Evolutionary conservation across 2,329 filamentous ascomycete species (phyloP).

Genomic region (Didymella arachidicola): DNA sequence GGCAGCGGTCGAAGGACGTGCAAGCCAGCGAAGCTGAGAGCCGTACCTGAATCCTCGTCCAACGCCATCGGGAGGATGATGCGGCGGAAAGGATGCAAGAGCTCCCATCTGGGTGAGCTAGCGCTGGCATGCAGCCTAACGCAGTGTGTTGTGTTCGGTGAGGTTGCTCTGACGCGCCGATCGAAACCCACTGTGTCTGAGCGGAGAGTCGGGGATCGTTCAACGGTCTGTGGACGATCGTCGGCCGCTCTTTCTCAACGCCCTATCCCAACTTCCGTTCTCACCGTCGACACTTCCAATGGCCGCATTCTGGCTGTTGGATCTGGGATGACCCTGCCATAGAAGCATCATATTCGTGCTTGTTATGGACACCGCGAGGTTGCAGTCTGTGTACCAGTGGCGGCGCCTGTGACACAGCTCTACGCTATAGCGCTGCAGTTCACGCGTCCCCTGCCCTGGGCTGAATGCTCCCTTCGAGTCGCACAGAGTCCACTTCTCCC

Average conservation of each 20-base stretch:
- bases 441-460: slow-evolving; percentile 35
- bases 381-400: slow-evolving; percentile 46
- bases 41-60: slow-evolving; percentile 15
- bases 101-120: slow-evolving; percentile 16
- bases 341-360: slow-evolving; percentile 29
- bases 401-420: slow-evolving; percentile 40
- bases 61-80: slow-evolving; percentile 9
- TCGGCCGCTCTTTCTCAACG: slow-evolving; percentile 20
- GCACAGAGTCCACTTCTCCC: slow-evolving; percentile 38
- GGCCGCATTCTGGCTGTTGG: slow-evolving; percentile 20
- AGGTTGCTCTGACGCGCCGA: slow-evolving; percentile 17
- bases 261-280: slow-evolving; percentile 11
- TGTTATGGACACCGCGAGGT: slow-evolving; percentile 41
- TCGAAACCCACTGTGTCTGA: slow-evolving; percentile 14
- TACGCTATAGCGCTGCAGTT: slow-evolving; percentile 35
- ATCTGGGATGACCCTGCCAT: slow-evolving; percentile 25
- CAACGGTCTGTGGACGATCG: slow-evolving; percentile 12
- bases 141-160: slow-evolving; percentile 17
- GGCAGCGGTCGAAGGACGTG: slow-evolving; percentile 7
- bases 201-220: slow-evolving; percentile 1
- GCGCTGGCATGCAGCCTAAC: slow-evolving; percentile 19
- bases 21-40: slow-evolving; percentile 18
- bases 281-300: slow-evolving; percentile 17
- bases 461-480: slow-evolving; percentile 36
- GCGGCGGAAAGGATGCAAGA: slow-evolving; percentile 17